Base-by-base conservation (phyloP, 1,139 yeast species). In the Hemisphaericaspora lyxosophila region DNA sequence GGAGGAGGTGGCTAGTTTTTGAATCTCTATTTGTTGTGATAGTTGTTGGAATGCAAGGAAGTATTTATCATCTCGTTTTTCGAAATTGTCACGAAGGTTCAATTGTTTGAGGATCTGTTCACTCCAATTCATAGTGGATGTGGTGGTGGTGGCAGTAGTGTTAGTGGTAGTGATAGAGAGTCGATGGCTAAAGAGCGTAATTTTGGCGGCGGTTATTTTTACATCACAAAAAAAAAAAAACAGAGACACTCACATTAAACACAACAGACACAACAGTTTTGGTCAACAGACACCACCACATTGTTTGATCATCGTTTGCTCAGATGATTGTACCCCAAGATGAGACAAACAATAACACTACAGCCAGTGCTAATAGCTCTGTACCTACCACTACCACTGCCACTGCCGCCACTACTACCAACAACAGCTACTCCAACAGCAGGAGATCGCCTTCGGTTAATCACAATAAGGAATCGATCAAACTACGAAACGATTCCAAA, bases 41-140 rank as follows among this genome's bases (percentile, higher is more conserved):
- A 65, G 39, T 36, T 57, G 62, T 34, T 59, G 39, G 49, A 69
- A 67, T 23, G 78, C 68, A 23, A 48, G 43, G 46, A 53, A 66
- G 44, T 63, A 65, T 24, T 51, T 48, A 8, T 59, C 48, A 41
- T 68, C 70, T 32, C 52, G 47, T 46, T 61, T 51, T 47, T 70
- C 74, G 25, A 55, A 41, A 11, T 48, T 55, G 45, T 70, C 75
- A 36, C 75, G 52, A 16, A 46, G 36, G 14, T 47, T 43, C 23
- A 70, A 53, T 35, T 56, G 53, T 6, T 47, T 45, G 5, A 62
- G 48, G 3, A 63, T 55, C 20, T 57, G 60, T 9, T 51, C 54
- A 32, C 47, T 44, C 64, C 63, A 59, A n/a, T 38, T 15, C n/a
- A n/a, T n/a, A n/a, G n/a, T n/a, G n/a, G n/a, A n/a, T n/a, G n/a